phyloP scores from a whole-genome alignment of 1,284 basidiomycete species.

The Pisolithus thermaeus region DNA sequence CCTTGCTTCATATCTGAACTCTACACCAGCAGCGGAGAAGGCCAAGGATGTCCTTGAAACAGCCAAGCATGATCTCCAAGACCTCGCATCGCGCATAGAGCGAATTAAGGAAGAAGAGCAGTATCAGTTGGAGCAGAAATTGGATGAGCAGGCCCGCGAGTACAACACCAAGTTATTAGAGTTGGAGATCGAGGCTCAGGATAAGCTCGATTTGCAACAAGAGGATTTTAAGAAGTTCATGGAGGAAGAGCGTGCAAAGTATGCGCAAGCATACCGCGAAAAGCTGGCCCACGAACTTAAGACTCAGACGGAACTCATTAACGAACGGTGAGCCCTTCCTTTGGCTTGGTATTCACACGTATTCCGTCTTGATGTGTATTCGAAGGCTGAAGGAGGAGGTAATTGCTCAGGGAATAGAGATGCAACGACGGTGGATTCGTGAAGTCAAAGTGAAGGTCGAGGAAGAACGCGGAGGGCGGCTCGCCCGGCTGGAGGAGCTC shows the following conservation, averaged over 20 bases:
- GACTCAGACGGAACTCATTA: constrained; percentile 90
- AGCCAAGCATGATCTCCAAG: constrained; percentile 81
- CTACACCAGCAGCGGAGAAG: constrained; percentile 64
- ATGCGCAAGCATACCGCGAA: constrained; percentile 78
- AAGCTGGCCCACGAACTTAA: constrained; percentile 85
- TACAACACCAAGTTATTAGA: constrained; percentile 82
- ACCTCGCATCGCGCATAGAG: constrained; percentile 75
- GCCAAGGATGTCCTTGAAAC: constrained; percentile 66
- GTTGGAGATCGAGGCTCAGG: constrained; percentile 78
- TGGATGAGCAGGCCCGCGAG: constrained; percentile 81
- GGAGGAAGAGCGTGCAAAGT: constrained; percentile 71
- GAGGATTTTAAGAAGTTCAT: constrained; percentile 82
- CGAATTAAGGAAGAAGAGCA: constrained; percentile 81
- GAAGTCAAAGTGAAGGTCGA: constrained; percentile 96
- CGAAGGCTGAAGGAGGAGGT: constrained; percentile 89
- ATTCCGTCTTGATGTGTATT: constrained; percentile 1
- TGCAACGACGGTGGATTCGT: constrained; percentile 94
- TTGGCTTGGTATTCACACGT: background rate
- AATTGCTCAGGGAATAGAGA: constrained; percentile 93
- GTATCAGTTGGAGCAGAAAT: constrained; percentile 65
- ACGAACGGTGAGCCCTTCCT: constrained; percentile 64
- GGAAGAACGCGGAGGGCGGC: constrained; percentile 91
- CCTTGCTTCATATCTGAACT: constrained; percentile 78
- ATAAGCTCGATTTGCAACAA: constrained; percentile 83
- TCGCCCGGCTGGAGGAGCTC: constrained; percentile 93